Evolutionary conservation across 2,329 filamentous ascomycete genomes (phyloP).

Genomic region (Aureobasidium sp.): DNA sequence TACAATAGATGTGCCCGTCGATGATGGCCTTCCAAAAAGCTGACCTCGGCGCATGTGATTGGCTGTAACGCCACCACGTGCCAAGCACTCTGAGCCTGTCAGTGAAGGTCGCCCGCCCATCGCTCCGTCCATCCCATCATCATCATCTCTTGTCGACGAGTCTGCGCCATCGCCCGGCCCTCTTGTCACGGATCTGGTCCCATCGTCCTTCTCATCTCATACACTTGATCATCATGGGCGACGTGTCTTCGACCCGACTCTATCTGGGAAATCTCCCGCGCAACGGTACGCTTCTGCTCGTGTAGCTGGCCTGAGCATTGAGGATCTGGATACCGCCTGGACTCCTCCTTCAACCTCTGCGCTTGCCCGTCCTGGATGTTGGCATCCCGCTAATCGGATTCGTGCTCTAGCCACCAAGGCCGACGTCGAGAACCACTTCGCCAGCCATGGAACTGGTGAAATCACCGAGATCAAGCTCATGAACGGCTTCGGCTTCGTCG

Average conservation of each 20-base stretch:
- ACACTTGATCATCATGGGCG: conserved; percentile 54
- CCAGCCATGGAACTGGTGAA: conserved; percentile 89
- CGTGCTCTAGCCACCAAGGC: conserved; percentile 76
- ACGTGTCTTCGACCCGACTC: conserved; percentile 90
- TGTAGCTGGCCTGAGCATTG: conserved; percentile 17
- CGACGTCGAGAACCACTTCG: conserved; percentile 94
- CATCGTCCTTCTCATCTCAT: neutral
- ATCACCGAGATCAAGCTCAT: conserved; percentile 99
- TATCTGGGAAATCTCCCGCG: conserved; percentile 97
- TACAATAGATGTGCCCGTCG: neutral
- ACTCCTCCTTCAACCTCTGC: conserved; percentile 8
- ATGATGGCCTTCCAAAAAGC: neutral
- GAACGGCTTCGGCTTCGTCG: conserved; percentile 99
- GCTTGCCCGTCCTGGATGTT: conserved; percentile 18
- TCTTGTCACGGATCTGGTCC: conserved; percentile 9
- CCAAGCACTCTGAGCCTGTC: neutral
- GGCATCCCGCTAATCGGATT: conserved; percentile 41
- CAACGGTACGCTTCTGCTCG: conserved; percentile 62
- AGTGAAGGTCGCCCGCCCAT: neutral
- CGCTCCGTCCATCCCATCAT: neutral
- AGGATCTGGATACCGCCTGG: conserved; percentile 16
- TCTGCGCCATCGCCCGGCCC: neutral
- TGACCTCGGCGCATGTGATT: conserved; percentile 10
- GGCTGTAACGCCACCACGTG: neutral
- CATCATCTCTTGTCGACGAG: neutral